Percentiles rank a stretch among this genome's conserved stretches.
Evolutionary conservation across 768 basidiomycete species (phyloP).

Genomic region (Tulasnella sp.): DNA sequence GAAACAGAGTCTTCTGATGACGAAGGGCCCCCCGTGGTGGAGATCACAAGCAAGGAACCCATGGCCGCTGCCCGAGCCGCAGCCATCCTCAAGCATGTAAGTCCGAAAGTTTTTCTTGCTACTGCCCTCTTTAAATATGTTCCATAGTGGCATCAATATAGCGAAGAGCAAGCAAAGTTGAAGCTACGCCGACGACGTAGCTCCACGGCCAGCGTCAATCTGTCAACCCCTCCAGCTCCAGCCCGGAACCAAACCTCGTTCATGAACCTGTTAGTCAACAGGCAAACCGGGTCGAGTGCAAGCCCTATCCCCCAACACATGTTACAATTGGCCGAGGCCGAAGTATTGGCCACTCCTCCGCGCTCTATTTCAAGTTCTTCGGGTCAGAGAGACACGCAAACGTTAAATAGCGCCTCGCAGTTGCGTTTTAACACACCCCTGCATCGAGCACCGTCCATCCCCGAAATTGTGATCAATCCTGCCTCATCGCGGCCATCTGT

Average conservation of each 20-base stretch:
- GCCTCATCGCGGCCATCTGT: slow-evolving; percentile 27
- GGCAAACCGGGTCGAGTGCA: slow-evolving; percentile 1
- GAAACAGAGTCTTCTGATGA: slow-evolving; percentile 33
- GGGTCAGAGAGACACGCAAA: not conserved
- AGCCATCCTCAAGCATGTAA: slow-evolving; percentile 87
- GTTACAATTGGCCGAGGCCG: slow-evolving; percentile 6
- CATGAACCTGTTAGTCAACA: slow-evolving; percentile 13
- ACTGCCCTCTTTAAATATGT: slow-evolving; percentile 25
- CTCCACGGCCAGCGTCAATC: slow-evolving; percentile 42
- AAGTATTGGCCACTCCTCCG: slow-evolving; percentile 33
- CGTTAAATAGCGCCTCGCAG: not conserved
- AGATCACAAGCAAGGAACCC: slow-evolving; percentile 84
- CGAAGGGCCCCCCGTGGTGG: slow-evolving; percentile 60
- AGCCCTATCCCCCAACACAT: not conserved
- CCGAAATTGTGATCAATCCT: slow-evolving; percentile 34
- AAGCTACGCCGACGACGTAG: slow-evolving; percentile 43
- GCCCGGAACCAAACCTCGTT: not conserved
- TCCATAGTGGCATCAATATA: slow-evolving; percentile 82
- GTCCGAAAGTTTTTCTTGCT: slow-evolving; percentile 39
- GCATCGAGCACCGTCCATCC: slow-evolving; percentile 9
- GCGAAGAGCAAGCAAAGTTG: slow-evolving; percentile 59
- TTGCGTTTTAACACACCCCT: slow-evolving; percentile 10
- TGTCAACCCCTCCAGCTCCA: not conserved
- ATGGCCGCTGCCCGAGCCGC: slow-evolving; percentile 89
- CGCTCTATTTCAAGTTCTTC: slow-evolving; percentile 42